Conservation (phyloP, 2,329 filamentous ascomycete species). For the Apiospora pterosperma region DNA sequence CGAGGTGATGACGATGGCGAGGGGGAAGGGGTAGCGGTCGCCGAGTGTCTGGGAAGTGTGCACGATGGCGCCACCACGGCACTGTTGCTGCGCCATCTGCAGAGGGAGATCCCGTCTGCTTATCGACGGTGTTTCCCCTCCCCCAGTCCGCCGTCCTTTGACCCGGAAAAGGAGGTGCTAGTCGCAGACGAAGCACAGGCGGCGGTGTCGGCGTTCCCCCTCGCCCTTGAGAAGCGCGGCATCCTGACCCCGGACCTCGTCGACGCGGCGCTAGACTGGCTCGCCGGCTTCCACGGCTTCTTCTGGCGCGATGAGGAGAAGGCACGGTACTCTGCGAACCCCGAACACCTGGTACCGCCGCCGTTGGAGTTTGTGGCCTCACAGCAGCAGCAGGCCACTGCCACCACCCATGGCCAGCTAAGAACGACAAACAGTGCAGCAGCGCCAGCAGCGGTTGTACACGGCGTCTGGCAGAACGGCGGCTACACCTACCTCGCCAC, state of each 20-base stretch:
- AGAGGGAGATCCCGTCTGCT: constrained; percentile 11
- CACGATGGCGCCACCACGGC: constrained; percentile 20
- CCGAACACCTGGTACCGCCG: constrained; percentile 19
- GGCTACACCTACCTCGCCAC: constrained; percentile 69
- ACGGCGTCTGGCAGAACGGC: constrained; percentile 59
- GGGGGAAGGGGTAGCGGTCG: constrained; percentile 36
- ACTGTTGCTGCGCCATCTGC: constrained; percentile 16
- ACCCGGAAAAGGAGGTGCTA: background rate
- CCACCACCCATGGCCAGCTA: background rate
- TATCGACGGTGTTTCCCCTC: background rate
- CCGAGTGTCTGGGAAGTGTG: constrained; percentile 39
- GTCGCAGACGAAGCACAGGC: constrained; percentile 32
- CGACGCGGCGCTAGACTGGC: constrained; percentile 55
- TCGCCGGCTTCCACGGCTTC: constrained; percentile 58
- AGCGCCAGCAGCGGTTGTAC: constrained; percentile 9
- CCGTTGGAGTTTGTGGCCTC: background rate
- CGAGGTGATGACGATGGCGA: background rate
- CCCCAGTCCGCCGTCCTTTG: constrained; percentile 44
- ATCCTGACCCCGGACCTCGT: constrained; percentile 46
- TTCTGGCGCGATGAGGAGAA: constrained; percentile 33
- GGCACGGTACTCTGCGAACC: constrained; percentile 14
- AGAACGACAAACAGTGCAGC: background rate
- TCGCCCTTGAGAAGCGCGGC: constrained; percentile 52
- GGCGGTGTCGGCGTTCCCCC: constrained; percentile 47
- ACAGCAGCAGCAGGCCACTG: too few species aligned